Base-by-base conservation (phyloP, 805 yeast genomes). In the Metschnikowia peoriensis region DNA sequence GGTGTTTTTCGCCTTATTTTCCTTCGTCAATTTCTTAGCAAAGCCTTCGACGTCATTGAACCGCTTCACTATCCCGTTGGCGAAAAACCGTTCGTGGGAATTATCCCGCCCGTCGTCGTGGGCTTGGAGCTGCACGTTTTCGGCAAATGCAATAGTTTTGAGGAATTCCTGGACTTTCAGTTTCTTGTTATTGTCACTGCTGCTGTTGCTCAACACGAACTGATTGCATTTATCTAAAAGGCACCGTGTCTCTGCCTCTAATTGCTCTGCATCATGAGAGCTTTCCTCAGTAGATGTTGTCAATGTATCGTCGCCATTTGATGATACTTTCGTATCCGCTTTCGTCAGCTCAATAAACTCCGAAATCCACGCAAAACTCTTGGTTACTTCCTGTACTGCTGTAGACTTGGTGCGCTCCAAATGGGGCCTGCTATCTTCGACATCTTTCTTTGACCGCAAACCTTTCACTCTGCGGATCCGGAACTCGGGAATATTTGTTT, bases 11-110 rank as follows among this genome's bases (percentile, higher is more conserved):
- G 66, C 63, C 55, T 78, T 80, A 59, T 81, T 84, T 59, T 89
- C 96, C 62, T 85, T 86, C 52, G 92, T 89, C 54, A 89, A 77
- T 63, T 83, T 88, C 62, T 94, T 85, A 1, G 98, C 98, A 60
- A 92, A 77, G 6, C 86, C 82, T 66, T 94, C 98, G 47, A 93
- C 96, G 63, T 93, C 98, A 50, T 80, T 82, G 62, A 94, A 92
- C 53, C 99, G 75, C 64, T 86, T 84, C 38, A 84, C 78, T 2
- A 91, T 71, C 0, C 78, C 77, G 48, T 69, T 67, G 48, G 69
- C 60, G 58, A 75, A 73, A 57, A 74, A 74, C 40, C 60, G 62
- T 14, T 63, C 59, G 9, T 52, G 38, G 14, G 42, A 16, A 5
- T 17, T 37, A 16, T 41, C 51, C n/a, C 40, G 28, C 38, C 49